Conservation (phyloP, 2,329 filamentous ascomycete species). For the Epichloe aotearoae region DNA sequence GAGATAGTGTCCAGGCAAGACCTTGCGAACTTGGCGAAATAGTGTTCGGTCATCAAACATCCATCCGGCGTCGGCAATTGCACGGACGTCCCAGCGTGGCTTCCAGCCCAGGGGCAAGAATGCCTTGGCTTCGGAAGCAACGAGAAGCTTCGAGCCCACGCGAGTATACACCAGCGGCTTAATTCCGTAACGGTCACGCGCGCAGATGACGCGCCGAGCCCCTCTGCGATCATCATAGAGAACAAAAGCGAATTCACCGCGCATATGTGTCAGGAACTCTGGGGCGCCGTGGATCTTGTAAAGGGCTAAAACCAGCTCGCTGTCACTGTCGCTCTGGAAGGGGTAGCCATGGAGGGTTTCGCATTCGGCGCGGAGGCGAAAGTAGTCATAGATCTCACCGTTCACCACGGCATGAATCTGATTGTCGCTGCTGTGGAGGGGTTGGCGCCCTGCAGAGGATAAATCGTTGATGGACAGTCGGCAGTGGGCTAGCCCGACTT, state of each 20-base stretch:
- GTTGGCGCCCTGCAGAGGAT: conserved; percentile 31
- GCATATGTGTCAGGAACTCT: conserved; percentile 24
- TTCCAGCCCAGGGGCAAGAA: conserved; percentile 37
- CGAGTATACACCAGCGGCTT: conserved; percentile 42
- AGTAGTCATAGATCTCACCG: conserved; percentile 45
- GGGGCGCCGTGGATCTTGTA: conserved; percentile 33
- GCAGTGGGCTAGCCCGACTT: conserved; percentile 29
- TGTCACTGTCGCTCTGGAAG: conserved; percentile 32
- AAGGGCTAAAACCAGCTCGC: conserved; percentile 37
- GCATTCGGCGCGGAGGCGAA: conserved; percentile 26
- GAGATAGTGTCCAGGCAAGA: conserved; percentile 31
- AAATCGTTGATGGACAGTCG: conserved; percentile 42
- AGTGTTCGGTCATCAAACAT: conserved; percentile 30
- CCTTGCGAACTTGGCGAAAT: conserved; percentile 33
- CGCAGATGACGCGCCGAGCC: conserved; percentile 29
- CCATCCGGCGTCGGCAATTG: conserved; percentile 30
- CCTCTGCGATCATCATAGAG: conserved; percentile 30
- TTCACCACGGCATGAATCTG: conserved; percentile 43
- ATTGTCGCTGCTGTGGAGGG: conserved; percentile 25
- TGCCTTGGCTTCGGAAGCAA: conserved; percentile 41
- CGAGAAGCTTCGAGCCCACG: conserved; percentile 24
- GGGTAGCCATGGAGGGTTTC: conserved; percentile 22
- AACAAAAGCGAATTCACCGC: conserved; percentile 42
- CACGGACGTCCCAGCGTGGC: conserved; percentile 38
- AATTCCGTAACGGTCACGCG: conserved; percentile 41